Evolutionary conservation across 352 stramenopile species (phyloP).

Genomic region (Pythium sukuiense): DNA sequence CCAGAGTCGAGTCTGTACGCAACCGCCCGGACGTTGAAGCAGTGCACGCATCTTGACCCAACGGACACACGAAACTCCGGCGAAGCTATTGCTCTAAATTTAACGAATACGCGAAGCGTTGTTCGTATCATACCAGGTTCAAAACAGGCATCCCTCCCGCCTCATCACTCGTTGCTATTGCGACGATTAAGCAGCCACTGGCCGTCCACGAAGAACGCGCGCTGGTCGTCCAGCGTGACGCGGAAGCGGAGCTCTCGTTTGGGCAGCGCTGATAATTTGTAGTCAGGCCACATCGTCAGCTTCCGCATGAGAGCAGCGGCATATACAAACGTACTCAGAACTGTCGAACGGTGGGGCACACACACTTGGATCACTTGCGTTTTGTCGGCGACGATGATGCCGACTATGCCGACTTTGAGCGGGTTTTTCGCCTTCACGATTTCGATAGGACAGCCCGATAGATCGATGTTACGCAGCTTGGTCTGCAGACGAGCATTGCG

Average conservation of each 20-base stretch:
- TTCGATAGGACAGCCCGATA: constrained; percentile 72
- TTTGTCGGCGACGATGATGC: constrained; percentile 70
- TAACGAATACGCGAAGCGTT: too few species aligned
- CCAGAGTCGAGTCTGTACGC: too few species aligned
- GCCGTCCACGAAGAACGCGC: constrained; percentile 48
- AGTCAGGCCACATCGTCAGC: too few species aligned
- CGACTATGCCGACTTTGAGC: constrained; percentile 44
- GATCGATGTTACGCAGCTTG: constrained; percentile 63
- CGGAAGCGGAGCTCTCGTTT: constrained; percentile 48
- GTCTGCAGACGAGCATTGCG: constrained; percentile 37
- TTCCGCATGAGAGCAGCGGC: too few species aligned
- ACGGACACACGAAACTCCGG: too few species aligned
- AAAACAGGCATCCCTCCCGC: too few species aligned
- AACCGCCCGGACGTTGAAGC: too few species aligned
- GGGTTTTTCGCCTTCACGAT: constrained; percentile 63
- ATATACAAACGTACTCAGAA: constrained; percentile 50
- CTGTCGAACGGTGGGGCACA: constrained; percentile 26
- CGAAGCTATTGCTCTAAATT: too few species aligned
- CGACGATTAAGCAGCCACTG: constrained; percentile 37
- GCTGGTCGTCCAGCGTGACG: constrained; percentile 34
- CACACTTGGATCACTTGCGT: constrained; percentile 51
- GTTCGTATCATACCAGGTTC: too few species aligned
- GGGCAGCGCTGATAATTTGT: constrained; percentile 34
- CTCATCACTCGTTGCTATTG: not conserved
- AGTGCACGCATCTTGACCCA: too few species aligned